These are phyloP conservation scores for Solanum rostratum DNA, from an alignment of 257 asterid genomes.

Conservation along the genomic window DNA sequence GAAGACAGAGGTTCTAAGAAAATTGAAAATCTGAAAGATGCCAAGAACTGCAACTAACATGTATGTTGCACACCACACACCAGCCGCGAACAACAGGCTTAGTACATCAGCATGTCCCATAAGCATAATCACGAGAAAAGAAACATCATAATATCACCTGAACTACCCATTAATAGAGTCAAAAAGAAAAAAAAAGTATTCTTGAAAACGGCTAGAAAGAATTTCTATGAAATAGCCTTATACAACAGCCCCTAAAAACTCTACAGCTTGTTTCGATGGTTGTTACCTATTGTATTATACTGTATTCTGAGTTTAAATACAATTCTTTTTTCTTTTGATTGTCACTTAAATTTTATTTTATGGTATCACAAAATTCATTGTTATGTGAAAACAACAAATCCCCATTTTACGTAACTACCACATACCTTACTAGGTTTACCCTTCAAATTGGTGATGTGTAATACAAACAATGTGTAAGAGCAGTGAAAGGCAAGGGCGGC, in stretches of 20 bases:
- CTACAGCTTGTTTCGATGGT: not conserved
- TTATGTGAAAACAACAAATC: not conserved
- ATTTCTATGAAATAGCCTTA: not conserved
- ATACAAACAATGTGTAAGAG: no score
- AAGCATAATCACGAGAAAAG: constrained; percentile 21
- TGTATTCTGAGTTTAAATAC: not conserved
- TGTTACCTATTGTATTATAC: not conserved
- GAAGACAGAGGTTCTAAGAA: constrained; percentile 19
- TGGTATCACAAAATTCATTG: not conserved
- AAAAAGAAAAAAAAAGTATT: not conserved
- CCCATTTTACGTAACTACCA: not conserved
- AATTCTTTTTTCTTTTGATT: not conserved
- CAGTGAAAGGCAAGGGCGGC: no score
- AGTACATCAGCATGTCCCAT: constrained; percentile 42
- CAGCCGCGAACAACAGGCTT: constrained; percentile 50
- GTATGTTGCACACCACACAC: constrained; percentile 73
- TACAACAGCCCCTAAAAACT: not conserved
- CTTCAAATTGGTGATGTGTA: no score
- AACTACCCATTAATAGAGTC: constrained; percentile 8
- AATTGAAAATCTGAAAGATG: constrained; percentile 35
- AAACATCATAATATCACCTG: constrained; percentile 35
- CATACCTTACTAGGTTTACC: not conserved
- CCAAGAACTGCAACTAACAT: constrained; percentile 64
- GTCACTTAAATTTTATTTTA: not conserved
- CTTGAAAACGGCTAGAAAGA: not conserved